These are phyloP conservation scores for Cordyceps javanica DNA, from an alignment of 2,329 filamentous ascomycete genomes.

Conservation along the genomic window DNA sequence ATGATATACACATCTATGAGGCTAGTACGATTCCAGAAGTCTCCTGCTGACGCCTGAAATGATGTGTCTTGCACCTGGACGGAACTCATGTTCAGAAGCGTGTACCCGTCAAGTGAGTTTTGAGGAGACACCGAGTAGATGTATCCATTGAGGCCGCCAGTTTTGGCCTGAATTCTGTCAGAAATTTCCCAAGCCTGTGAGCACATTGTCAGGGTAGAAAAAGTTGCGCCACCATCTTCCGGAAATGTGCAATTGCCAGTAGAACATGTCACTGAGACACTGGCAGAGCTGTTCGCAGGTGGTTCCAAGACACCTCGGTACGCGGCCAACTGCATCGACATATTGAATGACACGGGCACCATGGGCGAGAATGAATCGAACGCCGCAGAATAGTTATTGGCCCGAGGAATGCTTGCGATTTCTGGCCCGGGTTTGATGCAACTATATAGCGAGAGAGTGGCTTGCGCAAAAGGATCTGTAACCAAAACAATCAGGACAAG, in stretches of 20 bases:
- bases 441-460: not conserved
- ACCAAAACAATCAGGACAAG: not conserved
- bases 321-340: not conserved
- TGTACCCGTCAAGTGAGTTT: not conserved
- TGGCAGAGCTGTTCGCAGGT: not conserved
- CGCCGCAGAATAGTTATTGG: not conserved
- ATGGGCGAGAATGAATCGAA: not conserved
- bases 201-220: not conserved
- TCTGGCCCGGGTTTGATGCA: not conserved
- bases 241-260: slow-evolving; percentile 10
- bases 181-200: not conserved
- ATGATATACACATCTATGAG: not conserved
- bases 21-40: slow-evolving; percentile 2
- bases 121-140: not conserved
- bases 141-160: not conserved
- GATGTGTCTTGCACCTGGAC: not conserved
- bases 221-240: not conserved
- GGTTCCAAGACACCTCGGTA: slow-evolving; percentile 1
- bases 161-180: not conserved
- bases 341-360: not conserved
- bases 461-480: slow-evolving; percentile 4
- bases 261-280: not conserved
- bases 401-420: not conserved
- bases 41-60: not conserved
- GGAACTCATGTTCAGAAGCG: not conserved